phyloP scores from a whole-genome alignment of 108 stramenopile genomes.

The Aurantiochytrium sp. region DNA sequence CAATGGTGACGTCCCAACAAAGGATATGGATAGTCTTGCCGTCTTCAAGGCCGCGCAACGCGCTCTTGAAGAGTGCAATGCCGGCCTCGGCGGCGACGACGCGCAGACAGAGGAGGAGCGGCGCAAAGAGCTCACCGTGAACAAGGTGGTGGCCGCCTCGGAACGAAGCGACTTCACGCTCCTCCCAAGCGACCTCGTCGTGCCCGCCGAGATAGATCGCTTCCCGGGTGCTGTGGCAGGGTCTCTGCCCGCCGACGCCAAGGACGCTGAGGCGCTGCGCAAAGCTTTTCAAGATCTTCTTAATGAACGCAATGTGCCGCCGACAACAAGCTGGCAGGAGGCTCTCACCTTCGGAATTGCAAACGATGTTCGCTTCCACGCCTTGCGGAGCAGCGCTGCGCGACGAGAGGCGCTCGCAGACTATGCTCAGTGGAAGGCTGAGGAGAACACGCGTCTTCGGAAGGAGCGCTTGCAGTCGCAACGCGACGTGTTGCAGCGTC shows the following conservation, averaged over 20 bases:
- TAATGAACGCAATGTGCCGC: neutral
- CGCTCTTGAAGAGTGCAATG: neutral
- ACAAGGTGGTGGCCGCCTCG: neutral
- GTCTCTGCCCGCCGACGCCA: neutral
- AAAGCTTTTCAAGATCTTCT: neutral
- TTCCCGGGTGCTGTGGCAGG: neutral
- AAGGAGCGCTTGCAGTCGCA: neutral
- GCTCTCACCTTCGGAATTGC: neutral
- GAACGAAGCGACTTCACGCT: neutral
- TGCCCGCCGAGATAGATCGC: neutral
- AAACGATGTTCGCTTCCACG: neutral
- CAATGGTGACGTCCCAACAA: neutral
- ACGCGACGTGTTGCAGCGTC: neutral
- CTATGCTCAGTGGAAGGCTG: neutral
- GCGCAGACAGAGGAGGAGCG: neutral
- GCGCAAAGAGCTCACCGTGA: neutral
- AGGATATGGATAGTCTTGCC: conserved; percentile 5
- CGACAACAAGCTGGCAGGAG: neutral
- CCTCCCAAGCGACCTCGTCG: neutral
- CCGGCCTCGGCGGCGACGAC: neutral
- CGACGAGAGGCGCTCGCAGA: neutral
- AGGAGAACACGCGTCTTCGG: neutral
- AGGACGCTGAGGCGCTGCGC: neutral
- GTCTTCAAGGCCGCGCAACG: neutral
- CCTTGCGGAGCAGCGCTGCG: neutral